phyloP scores from a whole-genome alignment of 2,329 filamentous ascomycete species.

The Arthrobotrys megalospora region DNA sequence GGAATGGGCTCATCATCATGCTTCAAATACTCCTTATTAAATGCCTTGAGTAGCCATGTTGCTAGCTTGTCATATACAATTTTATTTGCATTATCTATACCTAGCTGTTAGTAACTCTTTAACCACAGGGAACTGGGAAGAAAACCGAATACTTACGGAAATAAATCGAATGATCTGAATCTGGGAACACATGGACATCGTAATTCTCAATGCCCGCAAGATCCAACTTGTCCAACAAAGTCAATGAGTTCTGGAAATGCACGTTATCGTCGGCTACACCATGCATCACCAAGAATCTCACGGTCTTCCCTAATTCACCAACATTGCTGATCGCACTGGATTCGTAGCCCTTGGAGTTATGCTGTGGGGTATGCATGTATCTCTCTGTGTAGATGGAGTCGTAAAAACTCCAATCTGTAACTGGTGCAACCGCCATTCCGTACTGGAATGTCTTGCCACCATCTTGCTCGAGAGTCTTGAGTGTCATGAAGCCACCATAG shows the following conservation, averaged over 20 bases:
- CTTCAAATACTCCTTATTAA: slow-evolving; percentile 89
- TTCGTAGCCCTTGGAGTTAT: slow-evolving; percentile 83
- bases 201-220: slow-evolving; percentile 88
- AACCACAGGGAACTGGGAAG: too few species aligned
- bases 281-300: slow-evolving; percentile 95
- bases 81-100: slow-evolving; percentile 80
- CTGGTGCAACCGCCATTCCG: slow-evolving; percentile 97
- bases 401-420: slow-evolving; percentile 98
- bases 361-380: slow-evolving; percentile 95
- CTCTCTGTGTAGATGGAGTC: slow-evolving; percentile 93
- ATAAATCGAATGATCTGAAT: slow-evolving; percentile 93
- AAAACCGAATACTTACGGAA: slow-evolving; percentile 72
- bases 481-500: slow-evolving; percentile 93
- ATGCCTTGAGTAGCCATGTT: slow-evolving; percentile 96
- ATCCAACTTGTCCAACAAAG: slow-evolving; percentile 88
- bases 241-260: slow-evolving; percentile 94
- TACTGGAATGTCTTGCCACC: slow-evolving; percentile 92
- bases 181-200: slow-evolving; percentile 95
- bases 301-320: slow-evolving; percentile 79
- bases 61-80: slow-evolving; percentile 89
- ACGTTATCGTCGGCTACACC: slow-evolving; percentile 98
- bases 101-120: neutral
- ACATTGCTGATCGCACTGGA: slow-evolving; percentile 82
- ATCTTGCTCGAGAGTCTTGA: slow-evolving; percentile 94
- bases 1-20: slow-evolving; percentile 70